Evolutionary conservation across 2,329 filamentous ascomycete genomes (phyloP), one percentile per base, ranked within the genome.

Genomic region (Diplodia scrobiculata): DNA sequence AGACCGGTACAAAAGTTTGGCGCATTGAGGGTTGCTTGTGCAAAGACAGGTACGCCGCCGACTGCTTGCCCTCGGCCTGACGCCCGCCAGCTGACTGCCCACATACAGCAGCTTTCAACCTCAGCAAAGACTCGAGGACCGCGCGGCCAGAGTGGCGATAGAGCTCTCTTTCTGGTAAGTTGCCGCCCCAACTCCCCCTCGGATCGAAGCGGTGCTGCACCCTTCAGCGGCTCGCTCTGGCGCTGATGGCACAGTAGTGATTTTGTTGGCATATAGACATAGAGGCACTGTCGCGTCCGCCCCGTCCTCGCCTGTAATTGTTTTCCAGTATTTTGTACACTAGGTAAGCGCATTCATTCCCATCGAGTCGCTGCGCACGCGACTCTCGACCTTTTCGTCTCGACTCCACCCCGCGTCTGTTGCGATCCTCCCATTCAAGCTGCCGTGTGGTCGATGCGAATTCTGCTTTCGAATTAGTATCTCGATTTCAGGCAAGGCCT

Each of bases 1-100:
- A 78, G 76, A 78, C 69, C 72, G 75, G 75, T 71, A 77, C 52
- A 77, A 74, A 66, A 76, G 70, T 75, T 77, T 72, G 75, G 76
- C 74, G 76, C 73, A 74, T 76, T 68, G 64, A 55, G 34, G 38
- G 27, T 66, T 66, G 53, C 63, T 58, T 58, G 62, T 58, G 52
- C 63, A 29, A 48, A 48, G 41, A 53, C 38, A 65, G 63, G 63
- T 65, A 58, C 63, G n/a, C 38, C 21, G 27, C 34, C 13, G 21
- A 5, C 27, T 14, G 19, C 38, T 14, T n/a, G 52, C 17, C 63
- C 29, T 1, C 21, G 36, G 36, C 55, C 55, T 36, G 36, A 47
- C 9, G 14, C 38, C 2, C 27, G 17, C 38, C 51, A 19, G 63
- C 63, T 65, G 52, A 65, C 55, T 41, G 29, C 58, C 25, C 45